Evolutionary conservation across 1,284 basidiomycete genomes (phyloP).

Genomic region (Inonotus obliquus): DNA sequence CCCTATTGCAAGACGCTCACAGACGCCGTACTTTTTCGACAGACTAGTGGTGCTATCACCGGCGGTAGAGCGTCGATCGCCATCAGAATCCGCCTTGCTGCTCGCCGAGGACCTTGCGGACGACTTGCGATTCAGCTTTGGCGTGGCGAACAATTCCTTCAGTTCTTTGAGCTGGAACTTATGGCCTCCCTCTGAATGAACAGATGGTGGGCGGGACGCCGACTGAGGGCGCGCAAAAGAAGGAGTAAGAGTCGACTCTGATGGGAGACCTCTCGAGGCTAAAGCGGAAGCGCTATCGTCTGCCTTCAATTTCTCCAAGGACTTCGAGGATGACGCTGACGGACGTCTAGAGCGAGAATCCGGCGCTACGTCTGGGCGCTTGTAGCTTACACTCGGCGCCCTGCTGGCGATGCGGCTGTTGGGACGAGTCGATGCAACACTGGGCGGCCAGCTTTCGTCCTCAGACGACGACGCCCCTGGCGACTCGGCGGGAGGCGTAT

Average conservation of each 20-base stretch:
- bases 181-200: constrained; percentile 54
- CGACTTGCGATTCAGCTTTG: constrained; percentile 68
- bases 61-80: constrained; percentile 51
- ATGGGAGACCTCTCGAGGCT: constrained; percentile 25
- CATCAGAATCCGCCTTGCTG: constrained; percentile 69
- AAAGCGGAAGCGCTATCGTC: constrained; percentile 13
- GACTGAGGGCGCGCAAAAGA: constrained; percentile 28
- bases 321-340: constrained; percentile 13
- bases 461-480: constrained; percentile 45
- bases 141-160: constrained; percentile 45
- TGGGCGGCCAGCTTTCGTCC: constrained; percentile 46
- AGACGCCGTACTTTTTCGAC: constrained; percentile 94
- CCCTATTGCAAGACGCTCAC: constrained; percentile 95
- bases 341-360: constrained; percentile 34
- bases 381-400: constrained; percentile 49
- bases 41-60: constrained; percentile 63
- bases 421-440: constrained; percentile 56
- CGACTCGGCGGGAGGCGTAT: constrained; percentile 37
- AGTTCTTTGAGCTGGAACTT: constrained; percentile 86
- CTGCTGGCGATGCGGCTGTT: constrained; percentile 44
- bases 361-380: constrained; percentile 46
- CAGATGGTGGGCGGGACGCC: constrained; percentile 26
- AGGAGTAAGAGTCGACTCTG: constrained; percentile 33
- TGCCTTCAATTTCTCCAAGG: constrained; percentile 6
- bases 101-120: constrained; percentile 66